Conservation (phyloP, 2,329 filamentous ascomycete species). For the Sclerotinia subarctica region DNA sequence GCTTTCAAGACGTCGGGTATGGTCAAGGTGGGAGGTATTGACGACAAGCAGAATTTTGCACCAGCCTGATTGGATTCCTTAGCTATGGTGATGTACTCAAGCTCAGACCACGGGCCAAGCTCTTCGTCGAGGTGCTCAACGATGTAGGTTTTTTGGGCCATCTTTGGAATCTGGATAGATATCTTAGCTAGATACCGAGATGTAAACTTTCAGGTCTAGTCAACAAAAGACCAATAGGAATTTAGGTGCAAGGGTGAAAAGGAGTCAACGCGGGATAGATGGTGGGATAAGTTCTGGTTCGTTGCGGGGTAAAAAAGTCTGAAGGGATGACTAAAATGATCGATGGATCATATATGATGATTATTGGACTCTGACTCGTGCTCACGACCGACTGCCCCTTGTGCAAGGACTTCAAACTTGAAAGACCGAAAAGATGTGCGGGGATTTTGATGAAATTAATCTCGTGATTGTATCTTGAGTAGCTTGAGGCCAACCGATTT, state of each 20-base stretch:
- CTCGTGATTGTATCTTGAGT: slow-evolving; percentile 15
- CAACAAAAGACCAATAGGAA: slow-evolving; percentile 12
- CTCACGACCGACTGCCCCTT: slow-evolving; percentile 1
- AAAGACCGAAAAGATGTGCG: slow-evolving; percentile 9
- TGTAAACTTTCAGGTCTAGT: slow-evolving; percentile 6
- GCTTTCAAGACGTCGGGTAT: slow-evolving; percentile 57
- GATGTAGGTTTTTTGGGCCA: slow-evolving; percentile 71
- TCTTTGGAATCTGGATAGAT: slow-evolving; percentile 35
- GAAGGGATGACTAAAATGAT: slow-evolving; percentile 19
- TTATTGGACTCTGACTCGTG: slow-evolving; percentile 29
- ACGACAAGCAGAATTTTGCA: slow-evolving; percentile 76
- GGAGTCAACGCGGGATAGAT: slow-evolving; percentile 10
- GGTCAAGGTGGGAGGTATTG: slow-evolving; percentile 66
- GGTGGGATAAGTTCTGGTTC: slow-evolving; percentile 19
- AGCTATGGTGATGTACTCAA: slow-evolving; percentile 89
- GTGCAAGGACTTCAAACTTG: slow-evolving; percentile 1
- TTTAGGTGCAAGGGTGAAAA: slow-evolving; percentile 7
- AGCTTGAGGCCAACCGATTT: slow-evolving; percentile 12
- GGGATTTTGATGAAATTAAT: slow-evolving; percentile 8
- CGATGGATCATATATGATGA: slow-evolving; percentile 9
- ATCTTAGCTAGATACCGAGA: background rate
- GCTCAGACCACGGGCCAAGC: slow-evolving; percentile 86
- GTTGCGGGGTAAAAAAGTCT: slow-evolving; percentile 29
- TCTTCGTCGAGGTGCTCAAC: slow-evolving; percentile 97
- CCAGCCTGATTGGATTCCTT: slow-evolving; percentile 68